Evolutionary conservation across 2,329 filamentous ascomycete species (phyloP).

Genomic region (Aspergillus sp.): DNA sequence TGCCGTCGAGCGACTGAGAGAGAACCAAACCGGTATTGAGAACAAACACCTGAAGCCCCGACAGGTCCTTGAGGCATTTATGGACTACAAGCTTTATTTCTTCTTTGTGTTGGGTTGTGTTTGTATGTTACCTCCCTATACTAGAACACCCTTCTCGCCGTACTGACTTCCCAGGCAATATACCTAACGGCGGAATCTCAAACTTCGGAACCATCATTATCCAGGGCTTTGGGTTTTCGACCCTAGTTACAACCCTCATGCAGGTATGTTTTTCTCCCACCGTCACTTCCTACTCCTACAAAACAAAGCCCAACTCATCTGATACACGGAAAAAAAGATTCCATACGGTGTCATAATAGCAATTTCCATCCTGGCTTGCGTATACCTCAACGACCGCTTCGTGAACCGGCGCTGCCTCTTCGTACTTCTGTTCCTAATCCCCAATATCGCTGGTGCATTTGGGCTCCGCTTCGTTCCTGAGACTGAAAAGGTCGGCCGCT

Average conservation of each 20-base stretch:
- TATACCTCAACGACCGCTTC: slow-evolving; percentile 50
- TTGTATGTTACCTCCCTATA: slow-evolving; percentile 23
- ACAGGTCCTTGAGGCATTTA: slow-evolving; percentile 57
- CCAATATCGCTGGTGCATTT: slow-evolving; percentile 59
- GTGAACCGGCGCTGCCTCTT: slow-evolving; percentile 53
- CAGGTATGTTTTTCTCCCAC: slow-evolving; percentile 31
- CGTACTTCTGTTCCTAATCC: slow-evolving; percentile 57
- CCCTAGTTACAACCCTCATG: slow-evolving; percentile 55
- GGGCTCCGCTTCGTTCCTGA: slow-evolving; percentile 56
- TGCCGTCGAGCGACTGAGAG: slow-evolving; percentile 55
- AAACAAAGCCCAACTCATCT: not conserved
- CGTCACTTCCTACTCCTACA: too few relatives aligned
- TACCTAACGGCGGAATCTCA: slow-evolving; percentile 57
- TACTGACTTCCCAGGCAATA: slow-evolving; percentile 36
- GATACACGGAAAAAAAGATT: slow-evolving; percentile 36
- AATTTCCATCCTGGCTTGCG: slow-evolving; percentile 51
- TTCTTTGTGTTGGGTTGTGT: slow-evolving; percentile 55
- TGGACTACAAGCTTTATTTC: slow-evolving; percentile 60
- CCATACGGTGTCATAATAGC: slow-evolving; percentile 52
- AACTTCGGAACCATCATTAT: slow-evolving; percentile 63
- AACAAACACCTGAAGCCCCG: slow-evolving; percentile 56
- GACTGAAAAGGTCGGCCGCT: slow-evolving; percentile 52
- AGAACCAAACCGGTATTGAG: slow-evolving; percentile 61
- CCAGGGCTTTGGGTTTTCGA: slow-evolving; percentile 57
- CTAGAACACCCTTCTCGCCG: not conserved